phyloP scores from a whole-genome alignment of 2,329 filamentous ascomycete species.

The Achaetomium macrosporum region DNA sequence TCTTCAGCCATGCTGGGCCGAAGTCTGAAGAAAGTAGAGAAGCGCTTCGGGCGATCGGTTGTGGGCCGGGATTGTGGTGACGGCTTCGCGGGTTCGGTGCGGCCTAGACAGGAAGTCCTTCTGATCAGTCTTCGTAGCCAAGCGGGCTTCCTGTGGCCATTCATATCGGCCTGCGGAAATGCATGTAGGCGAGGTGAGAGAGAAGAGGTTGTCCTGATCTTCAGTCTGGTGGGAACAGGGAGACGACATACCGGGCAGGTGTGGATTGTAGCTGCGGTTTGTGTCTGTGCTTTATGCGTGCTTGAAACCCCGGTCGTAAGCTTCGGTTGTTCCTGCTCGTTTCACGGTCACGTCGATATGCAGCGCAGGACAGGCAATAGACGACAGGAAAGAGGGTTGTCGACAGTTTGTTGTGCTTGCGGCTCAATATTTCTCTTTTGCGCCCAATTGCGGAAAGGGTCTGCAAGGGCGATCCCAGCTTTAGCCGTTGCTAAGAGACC shows the following conservation, averaged over 20 bases:
- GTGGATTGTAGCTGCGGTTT: background rate
- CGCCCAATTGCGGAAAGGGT: no score
- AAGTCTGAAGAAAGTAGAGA: background rate
- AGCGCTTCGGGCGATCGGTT: background rate
- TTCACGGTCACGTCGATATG: background rate
- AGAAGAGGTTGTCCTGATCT: background rate
- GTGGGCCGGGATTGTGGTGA: background rate
- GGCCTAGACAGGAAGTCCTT: conserved; percentile 13
- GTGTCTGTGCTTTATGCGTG: background rate
- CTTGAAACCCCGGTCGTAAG: background rate
- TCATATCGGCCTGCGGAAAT: conserved; percentile 14
- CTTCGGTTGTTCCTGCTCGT: background rate
- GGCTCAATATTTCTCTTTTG: conserved; percentile 19
- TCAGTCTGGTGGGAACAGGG: no score
- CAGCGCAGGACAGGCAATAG: no score
- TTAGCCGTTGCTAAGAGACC: background rate
- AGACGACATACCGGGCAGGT: conserved; percentile 6
- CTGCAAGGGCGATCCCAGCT: background rate
- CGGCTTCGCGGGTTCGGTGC: conserved; percentile 2
- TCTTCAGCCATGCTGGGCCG: conserved; percentile 66
- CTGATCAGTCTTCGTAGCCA: conserved; percentile 23
- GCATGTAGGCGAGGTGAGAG: background rate
- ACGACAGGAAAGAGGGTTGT: background rate
- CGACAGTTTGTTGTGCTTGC: conserved; percentile 13
- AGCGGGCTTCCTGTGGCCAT: conserved; percentile 4